Evolutionary conservation across 2,329 filamentous ascomycete genomes (phyloP).

Genomic region (Aspergillus pseudonomiae): DNA sequence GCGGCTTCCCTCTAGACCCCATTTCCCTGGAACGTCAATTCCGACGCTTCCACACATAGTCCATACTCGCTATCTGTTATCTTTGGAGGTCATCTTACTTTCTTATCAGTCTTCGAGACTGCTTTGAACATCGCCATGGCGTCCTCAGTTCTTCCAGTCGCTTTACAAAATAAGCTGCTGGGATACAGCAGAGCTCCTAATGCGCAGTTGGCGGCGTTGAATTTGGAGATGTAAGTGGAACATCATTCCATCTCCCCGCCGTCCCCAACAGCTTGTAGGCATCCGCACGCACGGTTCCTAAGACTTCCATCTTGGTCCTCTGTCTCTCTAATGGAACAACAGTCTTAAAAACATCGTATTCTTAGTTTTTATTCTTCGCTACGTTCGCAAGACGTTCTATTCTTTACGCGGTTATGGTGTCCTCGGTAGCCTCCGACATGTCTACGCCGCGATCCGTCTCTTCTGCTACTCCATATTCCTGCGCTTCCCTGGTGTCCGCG

Average conservation of each 20-base stretch:
- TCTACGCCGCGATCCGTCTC: constrained; percentile 72
- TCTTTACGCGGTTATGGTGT: constrained; percentile 87
- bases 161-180: constrained; percentile 49
- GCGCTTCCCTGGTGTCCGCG: constrained; percentile 80
- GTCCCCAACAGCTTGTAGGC: background rate
- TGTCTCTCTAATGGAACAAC: constrained; percentile 12
- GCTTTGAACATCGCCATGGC: constrained; percentile 35
- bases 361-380: constrained; percentile 81
- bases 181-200: constrained; percentile 37
- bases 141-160: constrained; percentile 45
- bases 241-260: constrained; percentile 1
- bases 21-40: constrained; percentile 15
- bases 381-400: constrained; percentile 77
- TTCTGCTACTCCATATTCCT: constrained; percentile 84
- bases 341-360: constrained; percentile 88
- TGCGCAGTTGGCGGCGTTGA: constrained; percentile 39
- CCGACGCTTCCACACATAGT: constrained; percentile 14
- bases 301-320: constrained; percentile 1
- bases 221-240: constrained; percentile 48
- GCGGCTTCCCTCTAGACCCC: constrained; percentile 3
- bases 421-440: constrained; percentile 73
- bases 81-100: constrained; percentile 9
- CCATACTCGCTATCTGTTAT: constrained; percentile 6
- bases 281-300: background rate
- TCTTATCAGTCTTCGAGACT: constrained; percentile 10